These are phyloP conservation scores for Fomitopsis pinicola DNA, from an alignment of 1,284 basidiomycete species.

Conservation along the genomic window DNA sequence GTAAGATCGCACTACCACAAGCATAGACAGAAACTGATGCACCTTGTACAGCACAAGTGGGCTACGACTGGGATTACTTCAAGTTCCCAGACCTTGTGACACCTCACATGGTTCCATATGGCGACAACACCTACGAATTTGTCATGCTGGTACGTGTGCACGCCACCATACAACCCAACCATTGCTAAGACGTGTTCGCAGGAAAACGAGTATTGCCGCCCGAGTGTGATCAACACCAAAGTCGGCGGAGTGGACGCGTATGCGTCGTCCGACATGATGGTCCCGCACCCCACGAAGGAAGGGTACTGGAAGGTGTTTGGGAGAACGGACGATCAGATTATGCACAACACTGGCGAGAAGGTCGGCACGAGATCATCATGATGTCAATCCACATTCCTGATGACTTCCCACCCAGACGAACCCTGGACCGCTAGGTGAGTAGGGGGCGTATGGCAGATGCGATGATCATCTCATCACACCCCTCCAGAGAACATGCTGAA, in stretches of 20 bases:
- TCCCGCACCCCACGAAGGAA: slow-evolving; percentile 40
- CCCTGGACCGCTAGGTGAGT: slow-evolving; percentile 15
- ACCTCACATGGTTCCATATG: slow-evolving; percentile 9
- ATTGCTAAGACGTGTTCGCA: too few species aligned
- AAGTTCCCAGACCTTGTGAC: slow-evolving; percentile 2
- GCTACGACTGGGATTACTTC: slow-evolving; percentile 18
- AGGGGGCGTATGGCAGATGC: too few species aligned
- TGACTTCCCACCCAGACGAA: slow-evolving; percentile 14
- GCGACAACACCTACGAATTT: slow-evolving; percentile 8
- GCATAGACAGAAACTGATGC: not conserved
- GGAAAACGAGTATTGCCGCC: slow-evolving; percentile 8
- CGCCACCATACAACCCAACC: too few species aligned
- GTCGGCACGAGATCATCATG: slow-evolving; percentile 6
- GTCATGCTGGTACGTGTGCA: slow-evolving; percentile 7
- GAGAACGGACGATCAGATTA: slow-evolving; percentile 48
- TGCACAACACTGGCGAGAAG: slow-evolving; percentile 35
- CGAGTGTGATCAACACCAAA: slow-evolving; percentile 25
- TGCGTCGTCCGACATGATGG: slow-evolving; percentile 38
- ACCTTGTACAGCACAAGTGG: not conserved
- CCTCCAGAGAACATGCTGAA: slow-evolving; percentile 30
- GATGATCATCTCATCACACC: slow-evolving; percentile 2
- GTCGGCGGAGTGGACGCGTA: slow-evolving; percentile 29
- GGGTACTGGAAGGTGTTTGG: slow-evolving; percentile 42
- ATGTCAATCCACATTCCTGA: not conserved
- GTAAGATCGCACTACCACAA: not conserved